These are phyloP conservation scores for Penicillium coffeae DNA, from an alignment of 495 filamentous ascomycete species.

Conservation along the genomic window DNA sequence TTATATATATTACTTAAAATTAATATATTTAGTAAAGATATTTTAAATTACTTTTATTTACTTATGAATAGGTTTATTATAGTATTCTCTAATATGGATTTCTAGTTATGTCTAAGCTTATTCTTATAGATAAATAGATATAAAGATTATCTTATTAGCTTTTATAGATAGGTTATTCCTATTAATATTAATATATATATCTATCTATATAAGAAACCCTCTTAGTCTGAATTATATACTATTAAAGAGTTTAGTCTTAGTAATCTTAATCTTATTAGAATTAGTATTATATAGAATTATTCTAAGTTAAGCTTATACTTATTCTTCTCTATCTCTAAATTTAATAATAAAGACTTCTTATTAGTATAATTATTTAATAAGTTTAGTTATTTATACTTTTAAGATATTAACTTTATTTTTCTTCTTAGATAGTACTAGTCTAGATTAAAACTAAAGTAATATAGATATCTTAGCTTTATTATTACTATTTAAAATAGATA, in stretches of 20 bases:
- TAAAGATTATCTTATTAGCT: background rate
- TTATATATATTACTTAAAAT: background rate
- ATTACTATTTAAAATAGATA: background rate
- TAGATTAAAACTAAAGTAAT: background rate
- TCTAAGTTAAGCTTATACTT: background rate
- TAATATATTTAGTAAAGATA: background rate
- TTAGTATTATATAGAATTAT: background rate
- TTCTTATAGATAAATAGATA: background rate
- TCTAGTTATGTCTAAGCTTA: background rate
- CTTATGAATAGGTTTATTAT: background rate
- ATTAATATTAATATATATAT: background rate
- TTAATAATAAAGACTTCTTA: background rate
- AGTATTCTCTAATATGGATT: background rate
- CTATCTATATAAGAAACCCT: background rate
- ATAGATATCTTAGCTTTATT: background rate
- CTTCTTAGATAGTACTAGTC: background rate
- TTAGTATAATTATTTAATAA: background rate
- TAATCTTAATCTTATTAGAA: background rate
- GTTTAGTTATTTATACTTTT: background rate
- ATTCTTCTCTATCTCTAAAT: background rate
- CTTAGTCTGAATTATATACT: background rate
- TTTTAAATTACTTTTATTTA: background rate
- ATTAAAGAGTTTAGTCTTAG: background rate
- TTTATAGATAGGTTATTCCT: background rate
- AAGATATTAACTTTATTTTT: background rate